Base-by-base conservation (phyloP, 129 eudicot species). In the Scalesia atractyloides region DNA sequence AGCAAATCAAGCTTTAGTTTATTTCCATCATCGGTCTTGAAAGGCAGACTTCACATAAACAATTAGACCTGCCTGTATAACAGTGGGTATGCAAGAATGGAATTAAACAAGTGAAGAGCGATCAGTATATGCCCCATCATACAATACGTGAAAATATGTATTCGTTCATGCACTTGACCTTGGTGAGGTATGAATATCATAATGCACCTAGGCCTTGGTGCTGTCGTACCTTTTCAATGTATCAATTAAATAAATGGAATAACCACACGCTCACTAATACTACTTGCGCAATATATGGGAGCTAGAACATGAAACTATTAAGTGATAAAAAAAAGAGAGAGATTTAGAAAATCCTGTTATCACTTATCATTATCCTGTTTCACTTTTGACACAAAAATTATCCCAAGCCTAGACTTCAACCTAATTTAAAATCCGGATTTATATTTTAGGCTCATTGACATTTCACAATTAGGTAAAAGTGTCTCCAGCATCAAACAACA, bases 1-100 rank as follows among this genome's bases (percentile, higher is more conserved):
- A 63, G 43, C 18, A 67, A 66, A 26, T 74, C 61, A 36, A 68
- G 24, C 19, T 18, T 69, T 70, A 73, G 16, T 53, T 66, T 77
- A 54, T 77, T 68, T 26, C 49, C 61, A 16, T 71, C 79, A 74
- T 66, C 73, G 56, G 72, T 56, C 68, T 60, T 66, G 62, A 43
- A 75, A 37, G 10, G 47, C 43, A 14, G 14, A 75, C 36, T 66
- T 70, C 46, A 60, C 13, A 2, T 39, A 48, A 58, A 52, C 4
- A 56, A 59, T 66, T 49, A 61, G 65, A 33, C 78, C 89, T 85
- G 86, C 58, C 72, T 34, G 5, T 64, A 41, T 18, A 66, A 79
- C 75, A 79, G 79, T 18, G 22, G 33, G 50, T 72, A 79, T 22
- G 47, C 20, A 58, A 50, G 18, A 16, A 53, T n/a, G 68, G 47